phyloP scores from a whole-genome alignment of 768 basidiomycete genomes.

The Naganishia antarctica region DNA sequence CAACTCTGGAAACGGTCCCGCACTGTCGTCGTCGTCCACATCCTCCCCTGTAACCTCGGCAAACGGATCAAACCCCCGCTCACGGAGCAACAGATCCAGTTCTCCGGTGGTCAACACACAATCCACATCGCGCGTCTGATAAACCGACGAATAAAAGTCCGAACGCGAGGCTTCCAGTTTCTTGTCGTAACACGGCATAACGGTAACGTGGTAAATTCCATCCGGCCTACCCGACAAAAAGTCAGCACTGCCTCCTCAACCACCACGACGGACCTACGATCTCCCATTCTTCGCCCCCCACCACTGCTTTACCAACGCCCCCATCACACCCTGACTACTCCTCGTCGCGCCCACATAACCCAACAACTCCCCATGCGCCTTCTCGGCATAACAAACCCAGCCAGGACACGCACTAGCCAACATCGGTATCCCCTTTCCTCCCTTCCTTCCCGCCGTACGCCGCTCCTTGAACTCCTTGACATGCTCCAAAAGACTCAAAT shows the following conservation, averaged over 20 bases:
- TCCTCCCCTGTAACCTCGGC: slow-evolving; percentile 58
- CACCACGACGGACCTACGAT: slow-evolving; percentile 55
- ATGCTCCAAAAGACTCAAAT: slow-evolving; percentile 77
- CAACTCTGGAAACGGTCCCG: slow-evolving; percentile 61
- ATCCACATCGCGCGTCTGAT: slow-evolving; percentile 86
- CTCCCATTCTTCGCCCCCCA: slow-evolving; percentile 64
- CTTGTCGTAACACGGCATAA: slow-evolving; percentile 99
- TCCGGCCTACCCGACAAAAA: slow-evolving; percentile 54
- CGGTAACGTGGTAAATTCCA: slow-evolving; percentile 88
- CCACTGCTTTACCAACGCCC: slow-evolving; percentile 86
- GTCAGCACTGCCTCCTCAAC: too few relatives aligned
- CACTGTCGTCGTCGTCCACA: slow-evolving; percentile 13
- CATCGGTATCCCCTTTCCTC: slow-evolving; percentile 63
- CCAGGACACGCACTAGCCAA: slow-evolving; percentile 94
- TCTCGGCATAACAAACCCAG: slow-evolving; percentile 99
- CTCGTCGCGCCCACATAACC: slow-evolving; percentile 83
- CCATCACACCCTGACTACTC: slow-evolving; percentile 92
- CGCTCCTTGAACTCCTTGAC: slow-evolving; percentile 74
- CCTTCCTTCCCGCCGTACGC: slow-evolving; percentile 45
- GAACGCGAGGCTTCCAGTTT: slow-evolving; percentile 94
- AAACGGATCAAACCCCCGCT: slow-evolving; percentile 73
- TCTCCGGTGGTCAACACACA: slow-evolving; percentile 97
- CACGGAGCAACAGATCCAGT: slow-evolving; percentile 74
- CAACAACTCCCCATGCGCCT: slow-evolving; percentile 87
- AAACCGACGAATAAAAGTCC: slow-evolving; percentile 71